phyloP scores from a whole-genome alignment of 225 moss, liverwort and hornwort species.

The Pseudoscleropodium purum region DNA sequence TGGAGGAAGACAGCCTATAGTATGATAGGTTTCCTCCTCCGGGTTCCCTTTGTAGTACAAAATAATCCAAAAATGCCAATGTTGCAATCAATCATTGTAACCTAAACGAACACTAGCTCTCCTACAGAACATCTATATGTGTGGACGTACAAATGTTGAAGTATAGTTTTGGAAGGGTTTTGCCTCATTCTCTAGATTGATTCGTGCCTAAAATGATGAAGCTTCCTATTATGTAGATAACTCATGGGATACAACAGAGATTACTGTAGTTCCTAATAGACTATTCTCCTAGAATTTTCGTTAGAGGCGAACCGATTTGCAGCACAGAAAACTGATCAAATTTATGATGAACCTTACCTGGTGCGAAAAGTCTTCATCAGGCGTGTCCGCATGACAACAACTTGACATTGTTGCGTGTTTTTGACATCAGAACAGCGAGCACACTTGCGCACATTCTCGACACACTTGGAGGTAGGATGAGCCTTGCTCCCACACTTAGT shows the following conservation, averaged over 20 bases:
- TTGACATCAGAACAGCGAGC: conserved; percentile 45
- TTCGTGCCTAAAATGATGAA: background rate
- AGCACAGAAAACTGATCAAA: background rate
- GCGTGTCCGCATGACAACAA: conserved; percentile 62
- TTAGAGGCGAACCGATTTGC: background rate
- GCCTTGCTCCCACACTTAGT: conserved; percentile 61
- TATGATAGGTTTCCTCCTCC: background rate
- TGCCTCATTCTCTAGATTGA: background rate
- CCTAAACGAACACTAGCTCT: background rate
- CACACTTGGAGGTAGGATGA: conserved; percentile 43
- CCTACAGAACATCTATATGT: background rate
- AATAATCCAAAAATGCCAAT: background rate
- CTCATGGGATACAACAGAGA: background rate
- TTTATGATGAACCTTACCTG: conserved; percentile 8
- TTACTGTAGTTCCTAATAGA: background rate
- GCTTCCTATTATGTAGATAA: background rate
- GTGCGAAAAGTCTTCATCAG: conserved; percentile 68
- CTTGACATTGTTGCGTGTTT: conserved; percentile 48
- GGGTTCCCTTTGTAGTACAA: background rate
- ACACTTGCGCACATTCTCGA: conserved; percentile 31
- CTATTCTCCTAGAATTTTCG: background rate
- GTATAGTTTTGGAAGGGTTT: background rate
- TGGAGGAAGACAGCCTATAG: background rate
- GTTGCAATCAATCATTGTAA: background rate
- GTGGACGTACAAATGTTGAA: background rate